Conservation (phyloP, 2,329 filamentous ascomycete species). For the Curvularia sp. region DNA sequence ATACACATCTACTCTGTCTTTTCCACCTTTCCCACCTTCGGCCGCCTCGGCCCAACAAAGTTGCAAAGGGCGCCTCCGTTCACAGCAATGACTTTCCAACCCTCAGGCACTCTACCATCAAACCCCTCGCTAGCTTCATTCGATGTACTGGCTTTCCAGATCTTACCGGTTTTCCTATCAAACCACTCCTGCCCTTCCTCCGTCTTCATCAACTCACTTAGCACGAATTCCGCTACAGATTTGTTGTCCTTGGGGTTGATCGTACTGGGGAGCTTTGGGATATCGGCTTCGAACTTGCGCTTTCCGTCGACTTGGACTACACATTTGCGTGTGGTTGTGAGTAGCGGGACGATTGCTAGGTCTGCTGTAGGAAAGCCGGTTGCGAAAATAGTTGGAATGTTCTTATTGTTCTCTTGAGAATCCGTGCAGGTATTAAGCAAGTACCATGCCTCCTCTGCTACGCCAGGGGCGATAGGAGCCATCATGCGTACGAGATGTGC, state of each 20-base stretch:
- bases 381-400: constrained; percentile 51
- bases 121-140: constrained; percentile 14
- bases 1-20: neutral
- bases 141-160: constrained; percentile 42
- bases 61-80: constrained; percentile 74
- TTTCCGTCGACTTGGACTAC: constrained; percentile 85
- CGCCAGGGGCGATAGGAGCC: constrained; percentile 79
- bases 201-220: constrained; percentile 66
- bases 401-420: constrained; percentile 1
- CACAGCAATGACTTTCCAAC: constrained; percentile 68
- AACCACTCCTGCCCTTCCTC: constrained; percentile 65
- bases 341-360: constrained; percentile 59
- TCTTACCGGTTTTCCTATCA: constrained; percentile 42
- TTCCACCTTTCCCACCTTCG: neutral
- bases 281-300: constrained; percentile 70
- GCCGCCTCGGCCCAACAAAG: constrained; percentile 61
- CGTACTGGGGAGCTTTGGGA: constrained; percentile 59
- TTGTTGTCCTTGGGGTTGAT: constrained; percentile 14
- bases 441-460: constrained; percentile 82
- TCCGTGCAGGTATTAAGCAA: constrained; percentile 53
- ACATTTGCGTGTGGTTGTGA: constrained; percentile 62
- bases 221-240: constrained; percentile 65
- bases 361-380: constrained; percentile 63
- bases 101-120: constrained; percentile 23
- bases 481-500: constrained; percentile 72